Base-by-base conservation (phyloP, 345 rosid species). In the Kandelia obovata region DNA sequence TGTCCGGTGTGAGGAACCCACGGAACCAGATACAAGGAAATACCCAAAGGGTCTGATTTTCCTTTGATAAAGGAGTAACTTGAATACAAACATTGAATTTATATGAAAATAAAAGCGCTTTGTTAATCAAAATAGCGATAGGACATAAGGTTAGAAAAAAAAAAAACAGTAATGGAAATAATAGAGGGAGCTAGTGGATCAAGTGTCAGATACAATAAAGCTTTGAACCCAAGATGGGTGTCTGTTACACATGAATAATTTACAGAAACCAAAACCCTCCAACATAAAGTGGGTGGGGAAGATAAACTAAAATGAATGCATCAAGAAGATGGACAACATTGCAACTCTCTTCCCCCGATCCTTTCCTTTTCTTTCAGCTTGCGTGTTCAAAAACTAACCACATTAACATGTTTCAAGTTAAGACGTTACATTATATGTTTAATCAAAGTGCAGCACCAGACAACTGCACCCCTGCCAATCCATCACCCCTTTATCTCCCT, bases 341-440 rank as follows among this genome's bases (percentile, higher is more conserved):
- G 65, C 66, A 67, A 49, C 65, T 75, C 28, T 25, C 59, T 25
- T 23, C 65, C 68, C 63, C 58, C 64, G 69, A 62, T 69, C 73
- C 66, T 73, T 75, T 63, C 70, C 53, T 43, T 64, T 15, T 60
- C 62, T 27, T 56, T 81, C 65, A n/a, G 71, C 71, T 62, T 16
- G 16, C 62, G 34, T 53, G 58, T 46, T 69, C 58, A 67, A 52
- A 43, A 69, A 68, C 76, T 76, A 80, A 77, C 66, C 75, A 71
- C 63, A 77, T 63, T 63, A 13, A 59, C 73, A 77, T 9, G 67
- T 65, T 75, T 70, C 26, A 21, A 55, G 82, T 82, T 80, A 74
- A 68, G 71, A 70, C 80, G 69, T 56, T 3, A 79, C 77, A 79
- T 83, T 82, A 64, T 77, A 75, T 76, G 74, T 60, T 53, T 11